These are phyloP conservation scores for Tolypocladium ovalisporum DNA, from an alignment of 2,329 filamentous ascomycete genomes.

Conservation along the genomic window DNA sequence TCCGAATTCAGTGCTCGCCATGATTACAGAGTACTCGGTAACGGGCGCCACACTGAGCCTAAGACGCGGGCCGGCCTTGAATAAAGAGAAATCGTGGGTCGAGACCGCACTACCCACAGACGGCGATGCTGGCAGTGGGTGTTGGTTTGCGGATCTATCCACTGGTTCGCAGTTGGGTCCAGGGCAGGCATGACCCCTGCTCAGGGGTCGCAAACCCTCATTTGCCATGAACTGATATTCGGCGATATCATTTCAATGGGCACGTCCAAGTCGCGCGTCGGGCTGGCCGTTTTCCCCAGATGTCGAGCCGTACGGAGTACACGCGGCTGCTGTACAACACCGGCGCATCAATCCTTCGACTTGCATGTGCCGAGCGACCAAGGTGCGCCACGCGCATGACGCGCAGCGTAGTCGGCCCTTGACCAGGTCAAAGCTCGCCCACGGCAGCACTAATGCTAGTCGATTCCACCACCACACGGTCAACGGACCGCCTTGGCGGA, in stretches of 20 bases:
- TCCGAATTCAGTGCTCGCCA: background rate
- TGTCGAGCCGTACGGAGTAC: background rate
- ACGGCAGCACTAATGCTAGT: background rate
- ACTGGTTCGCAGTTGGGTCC: background rate
- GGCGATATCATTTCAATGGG: background rate
- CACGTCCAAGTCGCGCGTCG: background rate
- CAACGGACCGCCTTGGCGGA: background rate
- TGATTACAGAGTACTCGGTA: background rate
- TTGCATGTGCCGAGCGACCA: background rate
- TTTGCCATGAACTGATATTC: slow-evolving; percentile 1
- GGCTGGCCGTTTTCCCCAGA: background rate
- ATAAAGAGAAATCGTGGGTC: background rate
- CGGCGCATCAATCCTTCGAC: background rate
- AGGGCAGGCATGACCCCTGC: slow-evolving; percentile 1
- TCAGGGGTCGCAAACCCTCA: slow-evolving; percentile 3
- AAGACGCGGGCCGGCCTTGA: background rate
- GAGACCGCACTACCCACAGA: background rate
- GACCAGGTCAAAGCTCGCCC: background rate
- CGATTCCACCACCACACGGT: background rate
- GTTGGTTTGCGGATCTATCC: background rate
- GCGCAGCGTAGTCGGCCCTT: background rate
- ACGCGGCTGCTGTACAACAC: background rate
- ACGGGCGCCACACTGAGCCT: background rate
- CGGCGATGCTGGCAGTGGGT: background rate
- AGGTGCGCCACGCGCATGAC: background rate